phyloP scores from a whole-genome alignment of 192 early-diverging fungal species.

The Linnemannia elongata region DNA sequence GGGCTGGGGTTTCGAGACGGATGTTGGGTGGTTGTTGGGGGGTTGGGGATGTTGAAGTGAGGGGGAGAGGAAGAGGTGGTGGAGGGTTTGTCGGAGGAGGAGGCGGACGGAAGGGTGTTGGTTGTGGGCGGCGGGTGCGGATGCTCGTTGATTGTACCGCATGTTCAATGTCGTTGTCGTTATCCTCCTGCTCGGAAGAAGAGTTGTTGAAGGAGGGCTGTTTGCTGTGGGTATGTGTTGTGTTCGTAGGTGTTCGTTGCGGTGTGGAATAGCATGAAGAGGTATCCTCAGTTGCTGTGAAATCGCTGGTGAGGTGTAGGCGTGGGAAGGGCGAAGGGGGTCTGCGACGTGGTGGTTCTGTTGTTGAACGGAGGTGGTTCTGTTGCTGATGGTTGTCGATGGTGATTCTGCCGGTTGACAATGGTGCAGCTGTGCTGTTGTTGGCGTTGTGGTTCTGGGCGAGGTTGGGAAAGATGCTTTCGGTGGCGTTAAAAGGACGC shows the following conservation, averaged over 20 bases:
- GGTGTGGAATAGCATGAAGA: not conserved
- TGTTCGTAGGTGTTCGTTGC: not conserved
- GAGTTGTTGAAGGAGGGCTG: not conserved
- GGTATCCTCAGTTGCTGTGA: not conserved
- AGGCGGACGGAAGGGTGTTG: not conserved
- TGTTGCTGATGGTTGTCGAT: not conserved
- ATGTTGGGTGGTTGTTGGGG: not conserved
- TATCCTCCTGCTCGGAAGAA: not conserved
- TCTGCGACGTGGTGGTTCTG: not conserved
- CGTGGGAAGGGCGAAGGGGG: not conserved
- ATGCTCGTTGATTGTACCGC: not conserved
- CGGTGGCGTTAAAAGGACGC: conserved; percentile 18
- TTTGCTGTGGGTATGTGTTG: not conserved
- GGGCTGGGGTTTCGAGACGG: not conserved
- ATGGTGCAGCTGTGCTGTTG: not conserved
- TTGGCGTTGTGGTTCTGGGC: not conserved
- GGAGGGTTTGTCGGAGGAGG: not conserved
- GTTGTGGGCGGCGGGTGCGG: not conserved
- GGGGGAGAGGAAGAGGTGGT: not conserved
- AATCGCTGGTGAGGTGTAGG: not conserved
- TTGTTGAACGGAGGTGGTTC: not conserved
- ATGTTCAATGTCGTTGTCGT: not conserved
- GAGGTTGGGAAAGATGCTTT: conserved; percentile 30
- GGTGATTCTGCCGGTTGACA: not conserved
- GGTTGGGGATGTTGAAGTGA: not conserved